These are phyloP conservation scores for Trichoderma pleuroti DNA, from an alignment of 2,329 filamentous ascomycete genomes.

Conservation along the genomic window DNA sequence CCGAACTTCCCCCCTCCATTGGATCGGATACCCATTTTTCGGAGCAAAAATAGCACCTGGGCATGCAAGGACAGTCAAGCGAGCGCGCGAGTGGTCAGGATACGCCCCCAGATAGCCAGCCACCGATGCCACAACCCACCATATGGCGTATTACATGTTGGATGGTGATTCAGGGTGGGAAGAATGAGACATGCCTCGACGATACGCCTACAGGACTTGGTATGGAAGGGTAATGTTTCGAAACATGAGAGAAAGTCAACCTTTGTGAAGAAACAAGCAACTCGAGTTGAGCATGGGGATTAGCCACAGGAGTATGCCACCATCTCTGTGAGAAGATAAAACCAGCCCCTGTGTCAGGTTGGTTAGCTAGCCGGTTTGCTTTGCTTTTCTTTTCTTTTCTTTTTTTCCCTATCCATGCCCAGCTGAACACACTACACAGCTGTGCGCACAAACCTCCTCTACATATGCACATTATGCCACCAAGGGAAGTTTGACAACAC, in stretches of 20 bases:
- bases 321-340: not conserved
- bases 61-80: not conserved
- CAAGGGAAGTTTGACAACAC: not conserved
- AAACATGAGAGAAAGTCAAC: not conserved
- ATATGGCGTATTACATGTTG: not conserved
- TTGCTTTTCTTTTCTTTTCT: not conserved
- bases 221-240: not conserved
- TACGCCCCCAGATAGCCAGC: not conserved
- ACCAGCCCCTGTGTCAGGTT: not conserved
- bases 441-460: not conserved
- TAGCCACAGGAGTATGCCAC: not conserved
- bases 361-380: not conserved
- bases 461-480: not conserved
- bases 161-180: not conserved
- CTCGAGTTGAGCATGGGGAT: not conserved
- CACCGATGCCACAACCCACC: not conserved
- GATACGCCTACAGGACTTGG: not conserved
- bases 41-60: slow-evolving; percentile 1
- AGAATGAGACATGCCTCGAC: not conserved
- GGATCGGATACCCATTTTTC: not conserved
- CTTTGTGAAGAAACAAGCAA: not conserved
- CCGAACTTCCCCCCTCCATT: not conserved
- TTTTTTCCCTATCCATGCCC: not conserved
- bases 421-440: slow-evolving; percentile 8
- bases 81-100: not conserved